Evolutionary conservation across 2,329 filamentous ascomycete species (phyloP).

Genomic region (Grosmannia penicillata): DNA sequence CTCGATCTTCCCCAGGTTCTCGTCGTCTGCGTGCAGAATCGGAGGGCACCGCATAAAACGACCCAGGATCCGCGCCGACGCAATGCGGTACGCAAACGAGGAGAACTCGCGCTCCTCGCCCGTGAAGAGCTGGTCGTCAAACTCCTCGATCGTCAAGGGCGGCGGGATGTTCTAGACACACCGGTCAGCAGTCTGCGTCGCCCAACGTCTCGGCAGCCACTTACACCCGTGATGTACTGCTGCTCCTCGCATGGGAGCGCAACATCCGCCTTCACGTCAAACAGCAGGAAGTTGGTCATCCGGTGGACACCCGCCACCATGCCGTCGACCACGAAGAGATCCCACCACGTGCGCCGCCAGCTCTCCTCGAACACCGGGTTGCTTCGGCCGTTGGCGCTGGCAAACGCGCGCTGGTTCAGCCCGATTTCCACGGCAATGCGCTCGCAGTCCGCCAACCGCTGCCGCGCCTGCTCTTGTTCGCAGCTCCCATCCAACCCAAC

Average conservation of each 20-base stretch:
- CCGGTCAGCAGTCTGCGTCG: not conserved
- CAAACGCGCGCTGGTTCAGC: conserved; percentile 56
- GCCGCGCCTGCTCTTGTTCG: conserved; percentile 52
- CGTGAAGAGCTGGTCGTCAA: conserved; percentile 62
- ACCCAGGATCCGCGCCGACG: conserved; percentile 64
- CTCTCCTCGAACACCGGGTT: conserved; percentile 64
- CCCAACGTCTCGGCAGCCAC: conserved; percentile 12
- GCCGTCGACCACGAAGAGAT: conserved; percentile 62
- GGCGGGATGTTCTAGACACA: conserved; percentile 38
- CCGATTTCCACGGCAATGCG: conserved; percentile 61
- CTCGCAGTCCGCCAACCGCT: conserved; percentile 53
- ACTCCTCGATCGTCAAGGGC: conserved; percentile 53
- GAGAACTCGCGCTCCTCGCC: conserved; percentile 60
- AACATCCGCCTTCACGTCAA: conserved; percentile 51
- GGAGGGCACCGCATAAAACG: conserved; percentile 50
- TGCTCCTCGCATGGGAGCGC: conserved; percentile 69
- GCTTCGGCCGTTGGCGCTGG: conserved; percentile 45
- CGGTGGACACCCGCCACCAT: conserved; percentile 71
- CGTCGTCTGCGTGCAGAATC: conserved; percentile 36
- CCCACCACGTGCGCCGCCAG: conserved; percentile 87
- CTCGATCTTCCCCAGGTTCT: conserved; percentile 36
- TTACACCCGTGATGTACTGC: conserved; percentile 48
- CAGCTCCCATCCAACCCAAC: conserved; percentile 67
- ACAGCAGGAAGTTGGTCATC: conserved; percentile 54
- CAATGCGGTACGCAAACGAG: conserved; percentile 73